Conservation (phyloP, 2,329 filamentous ascomycete species). For the Xylariaceae sp. region DNA sequence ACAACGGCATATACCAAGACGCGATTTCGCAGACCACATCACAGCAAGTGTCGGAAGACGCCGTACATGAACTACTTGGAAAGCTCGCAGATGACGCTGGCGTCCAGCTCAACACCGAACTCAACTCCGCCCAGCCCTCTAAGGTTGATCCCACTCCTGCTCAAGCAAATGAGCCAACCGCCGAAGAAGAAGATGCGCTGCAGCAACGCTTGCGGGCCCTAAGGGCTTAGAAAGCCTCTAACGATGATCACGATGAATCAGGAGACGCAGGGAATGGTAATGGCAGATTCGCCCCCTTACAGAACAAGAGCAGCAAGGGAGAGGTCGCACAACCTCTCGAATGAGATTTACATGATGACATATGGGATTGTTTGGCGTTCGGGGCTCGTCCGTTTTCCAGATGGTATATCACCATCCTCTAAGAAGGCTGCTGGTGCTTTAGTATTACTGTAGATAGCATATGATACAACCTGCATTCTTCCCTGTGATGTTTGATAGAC, state of each 20-base stretch:
- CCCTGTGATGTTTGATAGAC: too few species aligned
- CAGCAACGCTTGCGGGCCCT: slow-evolving; percentile 65
- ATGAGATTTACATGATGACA: too few species aligned
- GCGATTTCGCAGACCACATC: slow-evolving; percentile 80
- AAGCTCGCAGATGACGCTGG: slow-evolving; percentile 90
- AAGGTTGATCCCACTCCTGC: slow-evolving; percentile 60
- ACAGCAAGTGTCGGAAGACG: slow-evolving; percentile 77
- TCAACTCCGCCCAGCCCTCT: slow-evolving; percentile 63
- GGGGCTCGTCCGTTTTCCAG: too few species aligned
- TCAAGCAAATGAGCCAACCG: slow-evolving; percentile 69
- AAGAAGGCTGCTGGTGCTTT: too few species aligned
- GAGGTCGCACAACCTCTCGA: too few species aligned
- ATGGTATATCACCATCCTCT: too few species aligned
- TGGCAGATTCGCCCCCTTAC: neutral
- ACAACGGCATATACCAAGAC: slow-evolving; percentile 81
- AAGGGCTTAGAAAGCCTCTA: slow-evolving; percentile 50
- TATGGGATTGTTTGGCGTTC: too few species aligned
- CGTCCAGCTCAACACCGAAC: slow-evolving; percentile 79
- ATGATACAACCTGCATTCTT: too few species aligned
- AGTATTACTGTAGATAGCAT: too few species aligned
- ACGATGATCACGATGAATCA: slow-evolving; percentile 9
- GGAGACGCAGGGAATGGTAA: neutral
- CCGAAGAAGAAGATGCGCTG: slow-evolving; percentile 80
- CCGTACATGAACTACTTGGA: slow-evolving; percentile 83
- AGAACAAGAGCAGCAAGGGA: neutral